Evolutionary conservation across 352 stramenopile genomes (phyloP), one percentile per base, ranked within the genome.

Genomic region (Globisporangium spinosum): DNA sequence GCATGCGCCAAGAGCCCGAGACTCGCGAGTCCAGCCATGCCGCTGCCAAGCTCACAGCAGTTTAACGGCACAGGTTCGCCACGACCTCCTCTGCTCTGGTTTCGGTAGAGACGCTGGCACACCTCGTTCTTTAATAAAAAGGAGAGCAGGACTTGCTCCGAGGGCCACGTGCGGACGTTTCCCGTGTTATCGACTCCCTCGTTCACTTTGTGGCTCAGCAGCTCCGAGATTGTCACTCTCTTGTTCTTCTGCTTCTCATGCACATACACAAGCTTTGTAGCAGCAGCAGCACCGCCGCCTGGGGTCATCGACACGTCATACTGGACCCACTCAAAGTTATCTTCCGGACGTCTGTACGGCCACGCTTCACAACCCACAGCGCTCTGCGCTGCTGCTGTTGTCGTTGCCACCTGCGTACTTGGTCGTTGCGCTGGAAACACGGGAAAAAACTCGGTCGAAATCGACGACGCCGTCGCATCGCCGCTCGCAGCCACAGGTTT

Each of bases 81-180:
- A 27, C 32, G 35, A 47, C 13, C 10, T 29, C n/a, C 47, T 58
- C 51, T 22, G 34, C 54, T 58, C 22, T 53, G 67, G 25, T 75
- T 58, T 22, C 49, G 67, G 23, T 76, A 70, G 6, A 88, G 54
- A 2, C 65, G 29, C 23, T 77, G 62, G 23, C 66, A 82, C 0
- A 87, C 58, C 23, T 70, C 32, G 10, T 78, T 79, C 29, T 73
- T 70, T 25, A 96, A 71, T 45, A 96, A 20, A 51, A 89, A 83
- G 10, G 74, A 77, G 8, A 96, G 77, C 62, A 96, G 43, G 23
- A 94, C 73, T 67, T 88, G 77, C 70, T 96, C 88, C 2, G 82
- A 91, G 32, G 88, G 85, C 88, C 88, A 96, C 58, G 83, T 94
- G 23, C 87, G 85, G 57, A 96, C 91, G 74, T 96, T 96, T 35